Conservation (phyloP, 179 eudicot genomes). For the Spergularia azorica region DNA sequence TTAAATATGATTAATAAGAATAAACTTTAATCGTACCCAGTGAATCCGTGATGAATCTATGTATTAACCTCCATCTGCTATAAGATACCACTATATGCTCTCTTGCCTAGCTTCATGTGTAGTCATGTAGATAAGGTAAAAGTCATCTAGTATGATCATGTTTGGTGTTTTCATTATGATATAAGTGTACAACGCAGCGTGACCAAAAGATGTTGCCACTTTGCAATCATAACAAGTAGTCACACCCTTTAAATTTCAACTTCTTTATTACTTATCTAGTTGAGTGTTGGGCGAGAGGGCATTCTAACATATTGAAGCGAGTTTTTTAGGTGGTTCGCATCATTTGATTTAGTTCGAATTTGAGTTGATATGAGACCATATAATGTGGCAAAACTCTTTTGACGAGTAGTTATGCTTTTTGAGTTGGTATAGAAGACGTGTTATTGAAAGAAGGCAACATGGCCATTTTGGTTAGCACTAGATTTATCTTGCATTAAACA, state of each 20-base stretch:
- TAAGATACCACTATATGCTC: not conserved
- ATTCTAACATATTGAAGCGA: too few species aligned
- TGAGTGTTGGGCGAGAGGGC: too few species aligned
- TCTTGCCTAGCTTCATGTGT: conserved; percentile 8
- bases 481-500: conserved; percentile 19
- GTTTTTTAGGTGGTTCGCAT: too few species aligned
- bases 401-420: not conserved
- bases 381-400: not conserved
- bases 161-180: not conserved
- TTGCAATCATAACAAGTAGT: conserved; percentile 26
- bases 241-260: not conserved
- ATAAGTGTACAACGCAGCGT: conserved; percentile 8
- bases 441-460: conserved; percentile 11
- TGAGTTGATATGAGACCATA: too few species aligned
- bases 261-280: not conserved
- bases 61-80: not conserved
- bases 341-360: too few species aligned
- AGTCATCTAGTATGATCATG: not conserved
- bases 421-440: not conserved
- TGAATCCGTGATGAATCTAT: not conserved
- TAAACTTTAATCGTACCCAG: not conserved
- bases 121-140: not conserved
- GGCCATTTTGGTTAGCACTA: conserved; percentile 32
- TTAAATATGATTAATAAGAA: too few species aligned
- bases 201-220: conserved; percentile 6